These are phyloP conservation scores for Gigaspora rosea DNA, from an alignment of 192 early-diverging fungal species.

Conservation along the genomic window DNA sequence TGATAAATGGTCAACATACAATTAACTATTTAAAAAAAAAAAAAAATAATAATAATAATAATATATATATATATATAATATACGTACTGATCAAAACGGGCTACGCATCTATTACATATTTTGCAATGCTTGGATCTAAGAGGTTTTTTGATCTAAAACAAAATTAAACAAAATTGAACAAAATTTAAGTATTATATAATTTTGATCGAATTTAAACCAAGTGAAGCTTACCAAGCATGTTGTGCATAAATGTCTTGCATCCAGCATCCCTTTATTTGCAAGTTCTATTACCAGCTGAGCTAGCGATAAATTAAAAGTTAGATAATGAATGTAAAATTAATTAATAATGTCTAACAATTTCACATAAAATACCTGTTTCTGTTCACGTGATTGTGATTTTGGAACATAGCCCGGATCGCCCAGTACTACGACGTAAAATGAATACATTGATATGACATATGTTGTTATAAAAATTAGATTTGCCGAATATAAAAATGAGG, in stretches of 20 bases:
- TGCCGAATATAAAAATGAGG: constrained; percentile 55
- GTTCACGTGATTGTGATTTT: constrained; percentile 46
- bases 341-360: not conserved
- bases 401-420: constrained; percentile 81
- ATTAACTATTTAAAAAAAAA: too few relatives aligned
- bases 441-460: constrained; percentile 66
- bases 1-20: too few relatives aligned
- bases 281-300: constrained; percentile 57
- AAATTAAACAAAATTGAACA: too few relatives aligned
- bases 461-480: constrained; percentile 70
- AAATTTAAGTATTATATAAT: too few relatives aligned
- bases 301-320: not conserved
- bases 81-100: constrained; percentile 86
- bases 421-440: constrained; percentile 73
- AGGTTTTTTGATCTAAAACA: constrained; percentile 69
- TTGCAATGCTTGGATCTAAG: constrained; percentile 94
- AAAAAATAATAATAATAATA: too few relatives aligned
- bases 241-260: constrained; percentile 81
- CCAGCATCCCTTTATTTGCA: constrained; percentile 67
- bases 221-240: constrained; percentile 68
- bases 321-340: not conserved
- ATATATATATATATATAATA: too few relatives aligned
- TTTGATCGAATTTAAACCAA: not conserved
- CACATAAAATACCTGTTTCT: constrained; percentile 38
- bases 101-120: constrained; percentile 90